Evolutionary conservation across 495 filamentous ascomycete species (phyloP), one percentile per base, ranked within the genome.

Genomic region (Neurospora pannonica): DNA sequence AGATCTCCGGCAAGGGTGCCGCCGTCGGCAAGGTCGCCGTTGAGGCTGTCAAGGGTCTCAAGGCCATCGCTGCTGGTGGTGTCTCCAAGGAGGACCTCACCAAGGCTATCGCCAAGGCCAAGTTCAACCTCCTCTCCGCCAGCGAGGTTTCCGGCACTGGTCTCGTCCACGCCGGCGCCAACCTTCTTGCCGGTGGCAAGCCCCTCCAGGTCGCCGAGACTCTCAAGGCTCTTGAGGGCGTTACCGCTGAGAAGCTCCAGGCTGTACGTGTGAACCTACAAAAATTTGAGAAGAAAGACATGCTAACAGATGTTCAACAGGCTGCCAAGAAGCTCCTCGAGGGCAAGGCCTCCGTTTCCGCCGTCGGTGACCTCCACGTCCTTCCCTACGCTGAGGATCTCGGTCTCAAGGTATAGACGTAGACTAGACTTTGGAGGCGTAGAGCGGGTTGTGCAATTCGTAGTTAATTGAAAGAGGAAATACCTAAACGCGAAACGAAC

Each of bases 361-460:
- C 92, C 70, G 94, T 97, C 72, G 94, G 96, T 77, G 95, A 99
- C 79, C 85, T 98, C 74, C 89, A 91, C 84, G 86, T 92, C 78
- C 88, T 99, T 76, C 96, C 97, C 31, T 98, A 91, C 81, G 95
- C 93, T 72, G 94, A 95, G 85, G 95, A 98, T 77, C 86, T 99
- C 79, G 96, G 95, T 48, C 87, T 99, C 82, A 93, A 91, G 82
- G 93, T 97, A 87, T 98, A 95, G 88, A 87, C n/a, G 75, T 74
- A 73, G 71, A 70, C 42, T 62, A 15, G 71, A 36, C 24, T 28
- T 72, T 73, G 42, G 34, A 39, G 43, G 37, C 39, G 38, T 17
- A 72, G 34, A 42, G 24, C 71, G 42, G 74, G 38, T 48, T 19
- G 24, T 62, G 54, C 54, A 62, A 62, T 62, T 62, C 54, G 54